These are phyloP conservation scores for Sphaerulina musiva DNA, from an alignment of 2,329 filamentous ascomycete genomes.

Conservation along the genomic window DNA sequence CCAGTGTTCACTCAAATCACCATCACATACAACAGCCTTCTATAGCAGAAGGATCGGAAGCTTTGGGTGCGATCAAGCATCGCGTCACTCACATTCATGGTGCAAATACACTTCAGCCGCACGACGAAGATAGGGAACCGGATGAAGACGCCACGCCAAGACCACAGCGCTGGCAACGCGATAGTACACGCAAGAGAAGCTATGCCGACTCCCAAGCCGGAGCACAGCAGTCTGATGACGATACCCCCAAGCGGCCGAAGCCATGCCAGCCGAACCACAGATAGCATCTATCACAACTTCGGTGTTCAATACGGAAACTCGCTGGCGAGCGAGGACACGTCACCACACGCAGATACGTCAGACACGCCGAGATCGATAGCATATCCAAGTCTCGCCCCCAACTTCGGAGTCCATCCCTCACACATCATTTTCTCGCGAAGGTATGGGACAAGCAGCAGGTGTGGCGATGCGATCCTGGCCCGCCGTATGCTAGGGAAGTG, in stretches of 20 bases:
- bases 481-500: background rate
- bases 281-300: background rate
- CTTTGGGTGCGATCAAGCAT: background rate
- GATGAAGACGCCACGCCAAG: slow-evolving; percentile 20
- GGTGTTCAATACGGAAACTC: background rate
- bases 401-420: background rate
- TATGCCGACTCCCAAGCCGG: slow-evolving; percentile 19
- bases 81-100: background rate
- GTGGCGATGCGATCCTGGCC: slow-evolving; percentile 4
- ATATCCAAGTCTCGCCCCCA: background rate
- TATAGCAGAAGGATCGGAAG: slow-evolving; percentile 1
- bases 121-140: slow-evolving; percentile 13
- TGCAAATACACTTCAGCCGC: background rate
- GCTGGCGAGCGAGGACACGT: background rate
- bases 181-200: slow-evolving; percentile 18
- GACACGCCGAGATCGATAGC: background rate
- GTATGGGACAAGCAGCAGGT: slow-evolving; percentile 1
- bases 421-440: background rate
- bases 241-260: slow-evolving; percentile 20
- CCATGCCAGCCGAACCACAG: background rate
- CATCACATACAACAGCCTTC: background rate
- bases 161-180: slow-evolving; percentile 10
- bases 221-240: slow-evolving; percentile 16
- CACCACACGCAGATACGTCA: background rate
- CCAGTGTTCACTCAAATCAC: slow-evolving; percentile 2